Percentiles rank a stretch among this genome's conserved stretches.
These are phyloP conservation scores for Pistacia integerrima DNA, from an alignment of 345 rosid genomes.

Conservation along the genomic window DNA sequence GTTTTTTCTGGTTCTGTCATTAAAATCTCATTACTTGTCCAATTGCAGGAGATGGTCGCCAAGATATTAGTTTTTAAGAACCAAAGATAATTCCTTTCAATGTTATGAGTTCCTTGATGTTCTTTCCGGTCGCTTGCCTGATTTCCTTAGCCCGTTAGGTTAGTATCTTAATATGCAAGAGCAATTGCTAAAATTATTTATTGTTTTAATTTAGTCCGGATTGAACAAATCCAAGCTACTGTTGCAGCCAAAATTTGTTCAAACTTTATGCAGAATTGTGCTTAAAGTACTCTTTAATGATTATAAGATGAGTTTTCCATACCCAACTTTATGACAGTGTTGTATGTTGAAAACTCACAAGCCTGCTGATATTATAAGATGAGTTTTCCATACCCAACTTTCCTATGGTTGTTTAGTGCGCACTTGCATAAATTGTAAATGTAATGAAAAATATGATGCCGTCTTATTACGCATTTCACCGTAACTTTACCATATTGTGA, in stretches of 20 bases:
- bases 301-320: no score
- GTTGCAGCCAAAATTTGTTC: neutral
- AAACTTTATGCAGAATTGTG: neutral
- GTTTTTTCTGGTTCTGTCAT: constrained; percentile 1
- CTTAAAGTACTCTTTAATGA: neutral
- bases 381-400: no score
- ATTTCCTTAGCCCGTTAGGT: neutral
- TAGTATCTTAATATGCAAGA: neutral
- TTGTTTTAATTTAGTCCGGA: neutral
- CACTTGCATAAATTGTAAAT: no score
- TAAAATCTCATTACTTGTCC: constrained; percentile 2
- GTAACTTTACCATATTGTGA: no score
- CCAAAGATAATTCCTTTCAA: neutral
- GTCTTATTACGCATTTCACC: no score
- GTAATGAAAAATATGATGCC: no score
- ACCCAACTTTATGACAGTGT: neutral
- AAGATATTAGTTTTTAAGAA: constrained; percentile 6
- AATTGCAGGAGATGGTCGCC: constrained; percentile 27
- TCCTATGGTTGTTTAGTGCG: no score
- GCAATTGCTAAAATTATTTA: neutral
- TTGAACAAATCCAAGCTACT: neutral
- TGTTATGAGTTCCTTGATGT: neutral
- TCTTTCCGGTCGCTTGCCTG: neutral
- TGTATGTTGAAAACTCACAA: no score
- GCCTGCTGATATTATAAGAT: no score